Base-by-base conservation (phyloP, 2,329 filamentous ascomycete species). In the Bipolaris bicolor region DNA sequence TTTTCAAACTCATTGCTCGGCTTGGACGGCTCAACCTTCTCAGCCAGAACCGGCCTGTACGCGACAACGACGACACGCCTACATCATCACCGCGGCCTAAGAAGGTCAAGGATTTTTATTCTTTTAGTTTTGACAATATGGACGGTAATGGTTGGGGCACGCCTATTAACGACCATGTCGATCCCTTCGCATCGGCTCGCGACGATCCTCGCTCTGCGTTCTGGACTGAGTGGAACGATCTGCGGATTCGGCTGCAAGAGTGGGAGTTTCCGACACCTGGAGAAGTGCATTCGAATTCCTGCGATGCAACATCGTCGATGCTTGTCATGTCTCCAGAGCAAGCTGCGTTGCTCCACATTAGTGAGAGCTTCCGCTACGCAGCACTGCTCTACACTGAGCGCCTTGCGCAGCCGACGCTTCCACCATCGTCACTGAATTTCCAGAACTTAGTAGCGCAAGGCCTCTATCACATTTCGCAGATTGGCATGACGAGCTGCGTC, bases 351-450 rank as follows among this genome's bases (percentile, higher is more conserved):
- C 84, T 88, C 33, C 90, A 92, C 68, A 89, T 97, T 49, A 96
- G 91, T 18, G 92, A 97, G 75, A 90, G 90, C 10, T 97, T 97
- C 82, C 90, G 93, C 16, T 92, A 95, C 75, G 88, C 92, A 0
- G 93, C 92, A 0, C 83, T 97, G 33, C 84, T 97, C 10, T 97
- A 97, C 79, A 93, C 90, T 9, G 92, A 96, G 79, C 90, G 93
- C 4, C 86, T 97, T 22, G 92, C 90, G 1, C 88, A 89, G 64
- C 93, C 92, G 0, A 84, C 85, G 54, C 80, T 91, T 2, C 86
- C 91, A 1, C 90, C 90, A 0, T 84, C 84, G 15, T 86, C 93
- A 69, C 86, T 87, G 66, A 90, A 89, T 72, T 92, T 97, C 77
- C 91, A 96, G 75, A 88, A 88, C 63, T 84, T 96, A 18, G 92